Base-by-base conservation (phyloP, 345 rosid species). In the Populus tremula region DNA sequence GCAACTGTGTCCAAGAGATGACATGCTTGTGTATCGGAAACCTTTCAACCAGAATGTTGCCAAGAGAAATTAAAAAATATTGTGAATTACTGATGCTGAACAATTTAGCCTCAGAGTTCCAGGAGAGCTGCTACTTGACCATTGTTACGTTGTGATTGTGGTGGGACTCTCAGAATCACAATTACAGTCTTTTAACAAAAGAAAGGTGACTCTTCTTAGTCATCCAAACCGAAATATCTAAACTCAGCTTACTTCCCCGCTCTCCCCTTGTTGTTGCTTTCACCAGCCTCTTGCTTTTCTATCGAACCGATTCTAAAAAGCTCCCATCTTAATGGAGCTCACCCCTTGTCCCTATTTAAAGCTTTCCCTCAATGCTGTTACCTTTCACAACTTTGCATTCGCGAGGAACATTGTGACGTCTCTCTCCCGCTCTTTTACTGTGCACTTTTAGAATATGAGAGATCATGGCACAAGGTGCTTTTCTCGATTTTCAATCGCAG, bases 251-350 rank as follows among this genome's bases (percentile, higher is more conserved):
- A 11, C 66, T 16, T 9, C 74, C 8, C 18, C 6, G 38, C 53
- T 53, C 64, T 63, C 80, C 12, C 18, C 71, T 54, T 69, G 75
- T 85, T 81, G 84, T 76, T 80, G 77, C 75, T 68, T 74, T 82
- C 91, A 82, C 84, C 87, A 69, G 77, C 79, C 82, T 82, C 87
- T 73, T 81, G 83, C 85, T n/a, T 74, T 80, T 61, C 67, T 23
- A 59, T 50, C 82, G 63, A 70, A 63, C 23, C 49, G 27, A 10
- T 27, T 20, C 16, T 65, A 5, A 73, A 80, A 81, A 79, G 49
- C 45, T 54, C 45, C 71, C 35, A 6, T 21, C 41, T 43, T 67
- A 73, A 74, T 79, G 47, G 77, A 59, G 29, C 4, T 74, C 68
- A 54, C 25, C 31, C 59, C 50, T 56, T 47, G n/a, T 10, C n/a